A percentile compares a stretch with the other conserved stretches of the same genome.
These are phyloP conservation scores for Crithidia brevicula DNA, from an alignment of 208 protist genomes.

Conservation along the genomic window DNA sequence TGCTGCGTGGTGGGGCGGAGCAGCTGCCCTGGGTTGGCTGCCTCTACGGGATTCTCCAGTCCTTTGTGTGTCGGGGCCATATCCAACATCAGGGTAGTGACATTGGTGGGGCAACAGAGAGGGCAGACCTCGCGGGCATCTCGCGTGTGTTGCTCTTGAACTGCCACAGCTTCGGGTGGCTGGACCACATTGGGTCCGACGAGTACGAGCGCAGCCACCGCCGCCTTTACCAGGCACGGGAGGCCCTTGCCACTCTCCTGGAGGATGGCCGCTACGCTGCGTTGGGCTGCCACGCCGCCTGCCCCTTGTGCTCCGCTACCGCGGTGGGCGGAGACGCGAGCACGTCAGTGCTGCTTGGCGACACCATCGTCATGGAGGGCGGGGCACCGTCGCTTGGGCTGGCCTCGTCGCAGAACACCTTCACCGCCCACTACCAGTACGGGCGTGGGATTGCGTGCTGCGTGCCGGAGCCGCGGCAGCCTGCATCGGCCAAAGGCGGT, in stretches of 20 bases:
- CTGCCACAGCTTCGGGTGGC: conserved; percentile 70
- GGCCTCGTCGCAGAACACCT: conserved; percentile 29
- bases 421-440: conserved; percentile 57
- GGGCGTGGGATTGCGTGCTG: conserved; percentile 68
- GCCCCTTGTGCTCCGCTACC: conserved; percentile 21
- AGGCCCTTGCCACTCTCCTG: conserved; percentile 28
- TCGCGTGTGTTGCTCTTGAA: conserved; percentile 64
- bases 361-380: conserved; percentile 70
- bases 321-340: conserved; percentile 17
- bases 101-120: background rate
- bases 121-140: conserved; percentile 7
- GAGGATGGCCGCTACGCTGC: conserved; percentile 38
- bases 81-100: background rate
- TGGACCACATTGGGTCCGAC: conserved; percentile 47
- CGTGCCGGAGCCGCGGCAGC: conserved; percentile 33
- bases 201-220: conserved; percentile 58
- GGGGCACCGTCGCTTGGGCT: conserved; percentile 58
- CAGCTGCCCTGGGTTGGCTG: conserved; percentile 64
- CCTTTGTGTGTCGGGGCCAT: conserved; percentile 21
- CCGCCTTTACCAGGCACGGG: conserved; percentile 35
- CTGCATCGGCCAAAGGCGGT: background rate
- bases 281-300: conserved; percentile 29
- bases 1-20: conserved; percentile 55
- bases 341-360: conserved; percentile 54
- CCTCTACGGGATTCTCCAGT: conserved; percentile 51